Conservation (phyloP, 345 rosid genomes). For the Salix caprea region DNA sequence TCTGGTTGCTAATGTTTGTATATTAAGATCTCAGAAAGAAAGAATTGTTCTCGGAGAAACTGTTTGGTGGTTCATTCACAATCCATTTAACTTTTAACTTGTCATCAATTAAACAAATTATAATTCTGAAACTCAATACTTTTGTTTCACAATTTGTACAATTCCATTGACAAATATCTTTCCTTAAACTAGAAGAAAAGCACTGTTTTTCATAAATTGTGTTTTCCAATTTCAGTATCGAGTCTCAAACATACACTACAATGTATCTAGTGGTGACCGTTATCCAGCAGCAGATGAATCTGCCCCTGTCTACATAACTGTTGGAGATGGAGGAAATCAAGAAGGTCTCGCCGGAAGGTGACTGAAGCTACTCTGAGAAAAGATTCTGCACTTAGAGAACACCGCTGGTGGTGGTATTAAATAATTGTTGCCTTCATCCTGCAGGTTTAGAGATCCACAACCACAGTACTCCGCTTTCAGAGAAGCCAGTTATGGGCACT, state of each 20-base stretch:
- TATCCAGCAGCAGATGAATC: conserved; percentile 68
- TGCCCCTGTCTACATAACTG: conserved; percentile 84
- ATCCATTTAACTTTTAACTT: background rate
- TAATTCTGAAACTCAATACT: background rate
- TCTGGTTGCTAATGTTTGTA: background rate
- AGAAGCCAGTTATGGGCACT: conserved; percentile 94
- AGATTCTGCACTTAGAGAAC: too few species aligned
- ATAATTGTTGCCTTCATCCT: conserved; percentile 3
- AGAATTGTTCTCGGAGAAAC: background rate
- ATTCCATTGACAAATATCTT: background rate
- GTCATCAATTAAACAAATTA: background rate
- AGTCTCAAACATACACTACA: conserved; percentile 68
- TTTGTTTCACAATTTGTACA: background rate
- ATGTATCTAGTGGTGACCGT: conserved; percentile 58
- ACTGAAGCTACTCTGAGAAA: conserved; percentile 15
- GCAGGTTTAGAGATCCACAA: conserved; percentile 79
- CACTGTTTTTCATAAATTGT: background rate
- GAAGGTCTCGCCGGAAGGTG: conserved; percentile 83
- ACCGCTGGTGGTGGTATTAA: background rate
- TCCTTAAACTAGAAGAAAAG: background rate
- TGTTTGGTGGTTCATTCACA: background rate
- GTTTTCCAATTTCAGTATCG: conserved; percentile 51
- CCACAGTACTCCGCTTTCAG: conserved; percentile 92
- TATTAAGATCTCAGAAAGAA: background rate
- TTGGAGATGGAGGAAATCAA: conserved; percentile 96